Evolutionary conservation across 192 early-diverging fungal genomes (phyloP).

Genomic region (Coemansia sp.): DNA sequence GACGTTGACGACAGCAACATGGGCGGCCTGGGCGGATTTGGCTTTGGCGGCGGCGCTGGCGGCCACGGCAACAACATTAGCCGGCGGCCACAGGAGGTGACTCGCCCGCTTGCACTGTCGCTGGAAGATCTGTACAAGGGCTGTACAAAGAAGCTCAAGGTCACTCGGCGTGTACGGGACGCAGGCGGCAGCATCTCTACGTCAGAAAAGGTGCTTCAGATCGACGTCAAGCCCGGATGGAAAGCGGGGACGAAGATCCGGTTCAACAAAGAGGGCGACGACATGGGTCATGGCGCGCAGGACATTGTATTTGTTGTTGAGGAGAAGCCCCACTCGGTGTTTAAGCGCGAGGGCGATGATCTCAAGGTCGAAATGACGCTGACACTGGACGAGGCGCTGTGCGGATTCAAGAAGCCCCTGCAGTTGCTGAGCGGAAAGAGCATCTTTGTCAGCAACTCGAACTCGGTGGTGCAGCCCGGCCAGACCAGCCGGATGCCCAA

Average conservation of each 20-base stretch:
- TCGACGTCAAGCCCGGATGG: constrained; percentile 92
- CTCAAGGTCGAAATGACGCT: constrained; percentile 63
- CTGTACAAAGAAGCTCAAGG: constrained; percentile 86
- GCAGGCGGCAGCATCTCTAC: constrained; percentile 30
- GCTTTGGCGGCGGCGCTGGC: constrained; percentile 19
- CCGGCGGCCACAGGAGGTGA: constrained; percentile 61
- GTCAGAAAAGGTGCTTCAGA: constrained; percentile 75
- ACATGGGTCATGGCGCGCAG: constrained; percentile 72
- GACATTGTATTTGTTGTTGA: constrained; percentile 94
- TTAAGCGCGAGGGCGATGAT: constrained; percentile 87
- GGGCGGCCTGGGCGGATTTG: constrained; percentile 40
- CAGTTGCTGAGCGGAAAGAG: constrained; percentile 71
- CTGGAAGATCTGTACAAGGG: constrained; percentile 93
- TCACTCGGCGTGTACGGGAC: constrained; percentile 62
- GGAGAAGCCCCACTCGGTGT: constrained; percentile 84
- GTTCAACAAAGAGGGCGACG: constrained; percentile 86
- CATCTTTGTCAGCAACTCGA: constrained; percentile 61
- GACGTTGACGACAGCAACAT: constrained; percentile 54
- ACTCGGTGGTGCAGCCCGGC: constrained; percentile 64
- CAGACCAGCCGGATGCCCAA: constrained; percentile 66
- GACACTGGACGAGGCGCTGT: constrained; percentile 68
- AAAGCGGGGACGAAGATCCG: constrained; percentile 97
- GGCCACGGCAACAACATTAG: constrained; percentile 28
- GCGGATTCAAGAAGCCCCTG: constrained; percentile 72
- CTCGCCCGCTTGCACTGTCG: constrained; percentile 67